Conservation (phyloP, 495 filamentous ascomycete species). For the Penicillium robsamsonii region DNA sequence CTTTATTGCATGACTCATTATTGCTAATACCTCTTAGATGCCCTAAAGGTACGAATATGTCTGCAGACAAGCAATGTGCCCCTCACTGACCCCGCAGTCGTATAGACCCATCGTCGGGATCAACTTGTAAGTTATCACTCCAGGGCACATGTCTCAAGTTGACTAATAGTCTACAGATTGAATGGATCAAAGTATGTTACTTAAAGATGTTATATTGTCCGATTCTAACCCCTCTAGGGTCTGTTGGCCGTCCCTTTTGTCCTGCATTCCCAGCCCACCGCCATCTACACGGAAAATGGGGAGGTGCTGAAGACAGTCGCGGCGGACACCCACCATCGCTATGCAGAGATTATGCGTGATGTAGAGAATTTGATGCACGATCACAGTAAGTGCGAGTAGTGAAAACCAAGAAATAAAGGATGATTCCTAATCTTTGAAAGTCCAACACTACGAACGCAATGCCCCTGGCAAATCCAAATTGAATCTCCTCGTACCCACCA, state of each 20-base stretch:
- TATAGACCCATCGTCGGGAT: constrained; percentile 71
- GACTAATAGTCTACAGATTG: constrained; percentile 45
- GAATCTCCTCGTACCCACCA: constrained; percentile 83
- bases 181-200: constrained; percentile 63
- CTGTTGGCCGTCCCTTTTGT: constrained; percentile 96
- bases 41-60: constrained; percentile 59
- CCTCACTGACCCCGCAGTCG: constrained; percentile 37
- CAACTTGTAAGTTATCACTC: constrained; percentile 61
- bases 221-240: constrained; percentile 65
- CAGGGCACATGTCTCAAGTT: neutral
- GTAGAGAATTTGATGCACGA: constrained; percentile 88
- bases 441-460: constrained; percentile 63
- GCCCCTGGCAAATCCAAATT: constrained; percentile 75
- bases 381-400: constrained; percentile 63
- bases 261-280: constrained; percentile 90
- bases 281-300: constrained; percentile 60
- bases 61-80: neutral
- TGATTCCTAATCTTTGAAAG: constrained; percentile 37
- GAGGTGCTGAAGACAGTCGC: constrained; percentile 49
- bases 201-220: constrained; percentile 1
- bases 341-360: constrained; percentile 93
- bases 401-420: neutral
- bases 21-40: constrained; percentile 54
- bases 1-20: neutral
- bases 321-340: constrained; percentile 69